phyloP scores from a whole-genome alignment of 1,284 basidiomycete genomes.

The Leccinum subfulvum region DNA sequence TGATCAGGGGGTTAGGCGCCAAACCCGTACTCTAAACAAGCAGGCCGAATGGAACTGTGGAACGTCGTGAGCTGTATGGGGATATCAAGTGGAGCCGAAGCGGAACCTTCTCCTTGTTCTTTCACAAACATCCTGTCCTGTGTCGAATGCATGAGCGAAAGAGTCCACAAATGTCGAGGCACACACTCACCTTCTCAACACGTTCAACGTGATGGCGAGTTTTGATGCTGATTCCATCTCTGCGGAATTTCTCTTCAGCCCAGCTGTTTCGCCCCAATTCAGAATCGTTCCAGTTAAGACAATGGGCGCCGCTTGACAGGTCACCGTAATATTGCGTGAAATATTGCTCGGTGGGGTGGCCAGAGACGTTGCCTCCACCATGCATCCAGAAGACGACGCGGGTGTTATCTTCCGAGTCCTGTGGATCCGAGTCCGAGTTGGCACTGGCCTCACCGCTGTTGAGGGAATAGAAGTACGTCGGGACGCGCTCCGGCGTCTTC shows the following conservation, averaged over 20 bases:
- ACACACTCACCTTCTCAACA: constrained; percentile 57
- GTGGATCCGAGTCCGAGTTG: no score
- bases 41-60: constrained; percentile 71
- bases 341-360: no score
- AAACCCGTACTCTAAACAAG: constrained; percentile 88
- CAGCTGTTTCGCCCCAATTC: constrained; percentile 44
- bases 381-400: no score
- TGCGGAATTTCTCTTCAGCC: constrained; percentile 69
- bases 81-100: constrained; percentile 15
- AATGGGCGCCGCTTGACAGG: constrained; percentile 22
- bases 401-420: no score
- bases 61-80: constrained; percentile 14
- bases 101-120: constrained; percentile 60
- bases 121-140: constrained; percentile 59
- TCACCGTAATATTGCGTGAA: no score
- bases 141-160: constrained; percentile 19
- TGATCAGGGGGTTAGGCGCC: constrained; percentile 75
- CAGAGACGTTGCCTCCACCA: no score
- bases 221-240: constrained; percentile 77
- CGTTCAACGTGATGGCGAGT: constrained; percentile 79
- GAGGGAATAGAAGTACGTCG: no score
- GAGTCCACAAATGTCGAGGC: constrained; percentile 8
- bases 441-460: no score
- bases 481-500: no score
- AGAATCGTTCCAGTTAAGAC: constrained; percentile 9